Evolutionary conservation across 148 eudicot species (phyloP).

Genomic region (Amaranthus hypochondriacus): DNA sequence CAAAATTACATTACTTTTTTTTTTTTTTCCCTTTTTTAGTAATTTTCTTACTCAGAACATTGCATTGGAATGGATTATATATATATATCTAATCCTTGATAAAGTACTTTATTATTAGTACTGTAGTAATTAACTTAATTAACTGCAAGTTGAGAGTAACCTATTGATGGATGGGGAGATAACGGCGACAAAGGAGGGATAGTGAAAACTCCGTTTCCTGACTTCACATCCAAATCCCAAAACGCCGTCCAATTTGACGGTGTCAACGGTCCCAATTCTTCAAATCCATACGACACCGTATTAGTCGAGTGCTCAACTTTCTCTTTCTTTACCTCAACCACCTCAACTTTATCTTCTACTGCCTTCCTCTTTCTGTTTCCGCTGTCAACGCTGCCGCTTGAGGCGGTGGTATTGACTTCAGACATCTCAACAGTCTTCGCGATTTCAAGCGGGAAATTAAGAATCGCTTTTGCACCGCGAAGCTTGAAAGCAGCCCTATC

Average conservation of each 20-base stretch:
- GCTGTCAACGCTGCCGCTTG: neutral
- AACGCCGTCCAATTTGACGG: conserved; percentile 51
- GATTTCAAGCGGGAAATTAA: conserved; percentile 53
- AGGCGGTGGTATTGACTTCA: neutral
- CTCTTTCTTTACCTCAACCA: conserved; percentile 8
- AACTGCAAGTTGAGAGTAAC: conserved; percentile 34
- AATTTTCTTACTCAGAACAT: too few relatives aligned
- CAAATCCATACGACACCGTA: conserved; percentile 16
- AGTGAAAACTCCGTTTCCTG: conserved; percentile 25
- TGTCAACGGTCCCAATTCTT: conserved; percentile 34
- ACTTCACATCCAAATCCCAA: conserved; percentile 40
- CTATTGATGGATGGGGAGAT: conserved; percentile 42
- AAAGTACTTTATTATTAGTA: too few relatives aligned
- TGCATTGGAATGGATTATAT: neutral
- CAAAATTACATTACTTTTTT: neutral
- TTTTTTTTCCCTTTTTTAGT: neutral
- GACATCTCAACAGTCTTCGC: conserved; percentile 23
- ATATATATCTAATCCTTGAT: too few relatives aligned
- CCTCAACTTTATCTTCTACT: neutral
- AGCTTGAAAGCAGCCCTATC: conserved; percentile 53
- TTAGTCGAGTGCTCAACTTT: conserved; percentile 20
- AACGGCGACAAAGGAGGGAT: conserved; percentile 47
- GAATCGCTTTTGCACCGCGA: conserved; percentile 52
- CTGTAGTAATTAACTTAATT: conserved; percentile 5
- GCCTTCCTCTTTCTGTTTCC: conserved; percentile 13